Evolutionary conservation across 1,139 yeast species (phyloP), one percentile per base, ranked within the genome.

Genomic region (Magnusiomyces ingens): DNA sequence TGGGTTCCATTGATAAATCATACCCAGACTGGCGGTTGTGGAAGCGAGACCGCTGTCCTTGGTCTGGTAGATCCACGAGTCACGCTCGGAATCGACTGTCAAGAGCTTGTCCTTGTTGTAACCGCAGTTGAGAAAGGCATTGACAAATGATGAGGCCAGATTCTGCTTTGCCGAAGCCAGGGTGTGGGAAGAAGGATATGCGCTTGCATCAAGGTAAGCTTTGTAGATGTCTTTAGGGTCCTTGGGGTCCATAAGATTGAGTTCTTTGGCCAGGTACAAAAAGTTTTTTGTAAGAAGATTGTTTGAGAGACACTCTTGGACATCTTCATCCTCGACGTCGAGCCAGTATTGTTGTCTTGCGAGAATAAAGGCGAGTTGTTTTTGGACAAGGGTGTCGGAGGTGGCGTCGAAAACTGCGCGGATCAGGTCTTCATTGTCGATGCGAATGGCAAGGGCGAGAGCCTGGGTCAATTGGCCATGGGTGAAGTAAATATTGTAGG

Each of bases 191-290:
- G 81, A 76, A 37, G 85, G 77, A 8, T 85, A 82, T 18, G 86
- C 74, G 59, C 77, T 81, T 26, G 32, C 32, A 65, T 91, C 98
- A 63, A 91, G 76, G 67, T 93, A 96, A 36, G 91, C 82, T 69
- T 91, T 91, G 73, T 90, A 91, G 57, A 93, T 81, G 71, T 94
- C 99, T 71, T 91, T 97, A 11, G 99, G 99, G 17, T 86, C 86
- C 70, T 88, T 88, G 52, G 98, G 95, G 52, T 86, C 93, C 62
- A 86, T 75, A 63, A 93, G 75, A 66, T 93, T 93, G 67, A 93
- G 80, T 70, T 93, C 99, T 65, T 86, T 85, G 26, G 83, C 86
- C 55, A 93, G 76, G 68, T 89, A 89, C 52, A 78, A 75, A 73
- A 81, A 94, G 70, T 87, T 86, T 65, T 87, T 94, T 48, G 88